phyloP scores from a whole-genome alignment of 2,329 filamentous ascomycete species.

The Aspergillus ochraceus region DNA sequence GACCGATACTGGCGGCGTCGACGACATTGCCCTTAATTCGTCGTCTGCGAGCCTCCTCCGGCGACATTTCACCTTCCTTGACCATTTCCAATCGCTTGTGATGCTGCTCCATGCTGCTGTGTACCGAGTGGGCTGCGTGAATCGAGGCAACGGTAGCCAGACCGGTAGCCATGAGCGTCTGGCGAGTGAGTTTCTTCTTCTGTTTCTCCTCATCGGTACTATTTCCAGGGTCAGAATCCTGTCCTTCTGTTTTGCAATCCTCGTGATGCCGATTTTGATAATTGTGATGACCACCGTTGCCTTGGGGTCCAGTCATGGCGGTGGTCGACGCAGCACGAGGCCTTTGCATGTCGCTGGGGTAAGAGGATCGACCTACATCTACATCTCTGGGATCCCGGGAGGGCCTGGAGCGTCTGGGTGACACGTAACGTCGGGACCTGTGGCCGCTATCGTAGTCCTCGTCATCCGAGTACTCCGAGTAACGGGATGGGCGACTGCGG shows the following conservation, averaged over 20 bases:
- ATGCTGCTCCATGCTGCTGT: conserved; percentile 63
- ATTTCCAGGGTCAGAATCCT: conserved; percentile 54
- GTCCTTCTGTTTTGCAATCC: conserved; percentile 29
- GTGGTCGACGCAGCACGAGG: conserved; percentile 21
- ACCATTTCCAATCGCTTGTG: conserved; percentile 57
- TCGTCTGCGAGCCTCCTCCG: conserved; percentile 62
- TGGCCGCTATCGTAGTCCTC: conserved; percentile 4
- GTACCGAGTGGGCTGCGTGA: conserved; percentile 66
- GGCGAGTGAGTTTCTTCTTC: conserved; percentile 65
- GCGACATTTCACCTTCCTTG: conserved; percentile 62
- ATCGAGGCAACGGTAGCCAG: conserved; percentile 69
- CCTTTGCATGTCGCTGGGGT: conserved; percentile 20
- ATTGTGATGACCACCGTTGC: conserved; percentile 12
- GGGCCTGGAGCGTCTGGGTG: conserved; percentile 31
- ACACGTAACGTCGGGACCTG: conserved; percentile 26
- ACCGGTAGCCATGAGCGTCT: conserved; percentile 65
- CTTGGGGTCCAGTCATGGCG: conserved; percentile 23
- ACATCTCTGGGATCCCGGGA: conserved; percentile 30
- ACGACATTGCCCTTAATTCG: conserved; percentile 64
- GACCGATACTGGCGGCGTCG: conserved; percentile 65
- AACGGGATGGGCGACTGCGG: conserved; percentile 31
- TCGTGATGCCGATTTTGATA: conserved; percentile 9
- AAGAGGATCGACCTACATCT: conserved; percentile 43
- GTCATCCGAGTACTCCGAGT: conserved; percentile 23
- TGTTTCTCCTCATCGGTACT: conserved; percentile 63